Percentiles rank a stretch among this genome's conserved stretches.
Evolutionary conservation across 2,329 filamentous ascomycete genomes (phyloP).

Genomic region (Verticillium isaacii): DNA sequence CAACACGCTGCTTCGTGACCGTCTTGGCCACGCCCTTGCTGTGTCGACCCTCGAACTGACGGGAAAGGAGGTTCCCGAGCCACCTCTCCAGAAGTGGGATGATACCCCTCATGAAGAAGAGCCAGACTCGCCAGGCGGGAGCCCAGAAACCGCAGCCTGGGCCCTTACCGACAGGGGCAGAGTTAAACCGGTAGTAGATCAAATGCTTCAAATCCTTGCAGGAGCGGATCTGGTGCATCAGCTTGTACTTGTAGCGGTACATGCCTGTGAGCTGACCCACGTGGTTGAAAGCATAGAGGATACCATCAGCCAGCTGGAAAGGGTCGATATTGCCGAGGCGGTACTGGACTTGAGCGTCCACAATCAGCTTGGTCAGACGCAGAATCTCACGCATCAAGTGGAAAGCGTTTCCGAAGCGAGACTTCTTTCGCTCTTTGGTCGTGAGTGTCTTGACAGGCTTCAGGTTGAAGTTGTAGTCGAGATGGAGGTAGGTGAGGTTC

Average conservation of each 20-base stretch:
- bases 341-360: constrained; percentile 97
- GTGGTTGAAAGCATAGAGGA: constrained; percentile 99
- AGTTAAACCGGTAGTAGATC: constrained; percentile 98
- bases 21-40: constrained; percentile 99
- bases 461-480: constrained; percentile 99
- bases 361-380: constrained; percentile 92
- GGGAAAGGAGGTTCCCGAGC: constrained; percentile 93
- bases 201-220: constrained; percentile 99
- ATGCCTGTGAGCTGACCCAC: constrained; percentile 97
- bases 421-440: constrained; percentile 99
- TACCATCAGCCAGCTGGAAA: constrained; percentile 96
- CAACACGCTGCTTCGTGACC: constrained; percentile 97
- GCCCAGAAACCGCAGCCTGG: constrained; percentile 99
- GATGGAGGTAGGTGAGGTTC: constrained; percentile 95
- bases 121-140: constrained; percentile 96
- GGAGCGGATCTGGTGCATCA: constrained; percentile 99
- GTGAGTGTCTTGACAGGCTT: constrained; percentile 98
- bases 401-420: constrained; percentile 97
- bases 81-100: constrained; percentile 94
- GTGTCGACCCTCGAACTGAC: constrained; percentile 96
- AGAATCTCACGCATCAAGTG: constrained; percentile 98
- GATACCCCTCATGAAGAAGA: constrained; percentile 98
- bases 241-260: constrained; percentile 99
- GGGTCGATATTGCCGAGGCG: constrained; percentile 96
- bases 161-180: constrained; percentile 91